Evolutionary conservation across 257 asterid species (phyloP), one percentile per base, ranked within the genome.

Genomic region (Scutellaria baicalensis): DNA sequence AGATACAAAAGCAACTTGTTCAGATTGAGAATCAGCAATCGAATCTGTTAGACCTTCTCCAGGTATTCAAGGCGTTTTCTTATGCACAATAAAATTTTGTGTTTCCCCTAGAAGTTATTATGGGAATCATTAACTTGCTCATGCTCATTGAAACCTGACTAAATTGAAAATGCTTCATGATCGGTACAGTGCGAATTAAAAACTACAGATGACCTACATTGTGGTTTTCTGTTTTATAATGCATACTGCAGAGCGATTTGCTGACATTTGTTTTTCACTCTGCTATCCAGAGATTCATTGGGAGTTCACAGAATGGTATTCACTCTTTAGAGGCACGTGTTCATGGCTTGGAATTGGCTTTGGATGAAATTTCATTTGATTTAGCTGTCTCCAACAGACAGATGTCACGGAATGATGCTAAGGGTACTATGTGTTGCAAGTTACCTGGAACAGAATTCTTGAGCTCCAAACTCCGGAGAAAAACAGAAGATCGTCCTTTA

Each of bases 11-110:
- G 64, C 94, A 91, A 73, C 94, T 91, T 73, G 82, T 85, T 78
- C 96, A 91, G 68, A 91, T 91, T 59, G 96, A 91, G 72, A 83
- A 63, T 56, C 96, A 88, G 82, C 97, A 91, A 80, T 83, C 96
- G 64, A 74, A 84, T 82, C 81, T 91, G 83, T 59, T 91, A 67
- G 89, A 88, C 47, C 64, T 88, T 74, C 85, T 91, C 74, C 92
- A 88, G 97, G 97, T 88, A 81, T 68, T 64, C 38, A 47, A 27
- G 33, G 33, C 33, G 16, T 66, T 56, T 14, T 47, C 42, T 71
- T 60, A 54, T 40, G 3, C 50, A 52, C 23, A 35, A 38, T 13
- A 8, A 6, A 9, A 49, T 35, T 65, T 58, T 23, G 36, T 8
- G 13, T 4, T 31, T n/a, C 44, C 33, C 44, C 43, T 2, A n/a